Evolutionary conservation across 257 asterid genomes (phyloP), one percentile per base, ranked within the genome.

Genomic region (Penstemon barbatus): DNA sequence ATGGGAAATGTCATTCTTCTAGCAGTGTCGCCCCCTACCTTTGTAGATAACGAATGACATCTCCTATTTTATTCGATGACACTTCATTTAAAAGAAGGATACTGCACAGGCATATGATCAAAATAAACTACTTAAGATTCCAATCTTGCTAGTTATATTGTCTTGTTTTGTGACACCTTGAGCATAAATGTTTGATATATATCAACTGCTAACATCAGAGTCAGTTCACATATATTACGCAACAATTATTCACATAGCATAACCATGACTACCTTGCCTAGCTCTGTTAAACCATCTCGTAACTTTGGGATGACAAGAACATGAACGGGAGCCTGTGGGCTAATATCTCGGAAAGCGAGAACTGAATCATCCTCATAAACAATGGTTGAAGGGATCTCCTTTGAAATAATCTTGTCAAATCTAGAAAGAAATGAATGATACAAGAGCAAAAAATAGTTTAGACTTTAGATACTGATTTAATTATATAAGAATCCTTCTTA

Each of bases 241-340:
- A 54, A 68, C 57, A 15, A 52, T 41, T 49, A 66, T 15, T 36
- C 39, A 63, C 42, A 57, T 25, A 55, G 36, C 62, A 51, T 11
- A 49, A 63, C 66, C 62, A 59, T n/a, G 57, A 33, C 57, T 48
- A 93, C 99, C 97, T 84, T 90, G 74, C 96, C 84, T 15, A 93
- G 97, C 69, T 85, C 65, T 58, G 99, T 88, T 77, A 93, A 77
- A 43, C 96, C 96, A 74, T 93, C 96, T 71, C 96, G 83, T 19
- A 64, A 77, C 83, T 93, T 93, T 55, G 97, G 99, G 80, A 93
- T 87, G 75, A 93, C 74, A 39, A 93, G 73, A 70, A 93, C 91
- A 81, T 93, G 99, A 75, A 89, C 91, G 12, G 99, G 97, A 69
- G 99, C 99, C 81, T 93, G 96, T 7, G 99, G 97, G 69, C 72